A percentile compares a stretch with the other conserved stretches of the same genome.
Evolutionary conservation across 345 rosid species (phyloP).

Genomic region (Zanthoxylum bungeanum): DNA sequence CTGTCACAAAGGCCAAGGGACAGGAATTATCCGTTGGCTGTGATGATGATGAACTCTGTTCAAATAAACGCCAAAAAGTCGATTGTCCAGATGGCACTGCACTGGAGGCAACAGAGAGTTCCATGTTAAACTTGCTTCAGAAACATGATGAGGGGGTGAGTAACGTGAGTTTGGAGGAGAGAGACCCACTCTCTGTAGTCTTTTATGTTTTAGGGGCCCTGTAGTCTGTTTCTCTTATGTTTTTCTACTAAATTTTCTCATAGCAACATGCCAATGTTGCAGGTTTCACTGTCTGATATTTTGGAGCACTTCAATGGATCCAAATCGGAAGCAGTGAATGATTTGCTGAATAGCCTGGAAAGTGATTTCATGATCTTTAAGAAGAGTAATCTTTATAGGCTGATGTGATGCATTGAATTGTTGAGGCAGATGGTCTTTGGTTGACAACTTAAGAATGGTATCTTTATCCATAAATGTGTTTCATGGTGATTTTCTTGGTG

Average conservation of each 20-base stretch:
- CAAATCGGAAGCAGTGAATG: constrained; percentile 26
- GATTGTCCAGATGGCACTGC: constrained; percentile 4
- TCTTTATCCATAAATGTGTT: no score
- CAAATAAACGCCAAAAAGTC: constrained; percentile 35
- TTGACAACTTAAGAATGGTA: no score
- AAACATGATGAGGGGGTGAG: constrained; percentile 39
- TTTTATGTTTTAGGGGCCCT: no score
- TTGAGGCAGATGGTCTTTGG: no score
- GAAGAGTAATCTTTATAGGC: constrained; percentile 35
- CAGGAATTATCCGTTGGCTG: not conserved
- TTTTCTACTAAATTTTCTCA: not conserved
- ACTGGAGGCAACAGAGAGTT: constrained; percentile 26
- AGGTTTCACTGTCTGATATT: constrained; percentile 32
- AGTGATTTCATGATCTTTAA: constrained; percentile 33
- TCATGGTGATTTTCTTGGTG: no score
- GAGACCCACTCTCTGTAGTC: not conserved
- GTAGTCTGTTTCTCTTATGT: no score
- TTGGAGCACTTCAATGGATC: constrained; percentile 34
- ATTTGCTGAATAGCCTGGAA: constrained; percentile 28
- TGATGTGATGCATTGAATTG: constrained; percentile 16
- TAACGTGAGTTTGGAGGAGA: constrained; percentile 18
- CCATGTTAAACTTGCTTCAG: constrained; percentile 29
- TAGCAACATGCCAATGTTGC: constrained; percentile 17
- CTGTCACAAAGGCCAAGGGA: not conserved
- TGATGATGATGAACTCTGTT: constrained; percentile 2